phyloP scores from a whole-genome alignment of 2,329 filamentous ascomycete genomes.

The Colletotrichum sp. region DNA sequence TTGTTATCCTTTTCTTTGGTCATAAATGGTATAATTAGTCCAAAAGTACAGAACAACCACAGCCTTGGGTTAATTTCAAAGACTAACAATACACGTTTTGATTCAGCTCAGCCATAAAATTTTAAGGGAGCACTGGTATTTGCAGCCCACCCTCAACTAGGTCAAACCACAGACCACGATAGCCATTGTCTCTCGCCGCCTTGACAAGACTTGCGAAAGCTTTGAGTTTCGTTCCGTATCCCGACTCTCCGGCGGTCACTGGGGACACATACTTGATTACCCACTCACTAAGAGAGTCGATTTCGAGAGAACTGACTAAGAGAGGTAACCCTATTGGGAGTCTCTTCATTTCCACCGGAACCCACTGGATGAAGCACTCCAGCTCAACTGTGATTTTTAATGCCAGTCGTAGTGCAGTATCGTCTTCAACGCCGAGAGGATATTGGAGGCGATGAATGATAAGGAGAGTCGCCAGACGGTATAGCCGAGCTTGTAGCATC shows the following conservation, averaged over 20 bases:
- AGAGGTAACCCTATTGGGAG: not conserved
- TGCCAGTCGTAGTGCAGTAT: not conserved
- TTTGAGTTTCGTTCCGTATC: not conserved
- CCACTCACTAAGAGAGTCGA: not conserved
- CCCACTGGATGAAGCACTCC: not conserved
- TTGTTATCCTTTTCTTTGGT: not conserved
- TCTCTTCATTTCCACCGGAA: not conserved
- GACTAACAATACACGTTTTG: not conserved
- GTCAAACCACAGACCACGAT: not conserved
- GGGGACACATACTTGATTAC: not conserved
- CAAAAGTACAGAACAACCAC: not conserved
- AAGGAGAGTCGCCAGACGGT: not conserved
- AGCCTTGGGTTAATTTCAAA: not conserved
- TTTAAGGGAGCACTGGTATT: not conserved
- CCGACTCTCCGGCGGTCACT: not conserved
- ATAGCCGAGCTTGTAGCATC: not conserved
- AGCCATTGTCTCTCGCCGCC: not conserved
- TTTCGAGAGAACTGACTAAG: not conserved
- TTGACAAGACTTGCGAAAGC: not conserved
- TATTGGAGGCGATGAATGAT: not conserved
- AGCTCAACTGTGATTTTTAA: not conserved
- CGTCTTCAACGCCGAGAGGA: not conserved
- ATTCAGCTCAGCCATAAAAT: not conserved
- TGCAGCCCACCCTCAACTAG: not conserved
- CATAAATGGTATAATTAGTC: fast-evolving